phyloP scores from a whole-genome alignment of 2,329 filamentous ascomycete genomes.

The Dothistroma septosporum region DNA sequence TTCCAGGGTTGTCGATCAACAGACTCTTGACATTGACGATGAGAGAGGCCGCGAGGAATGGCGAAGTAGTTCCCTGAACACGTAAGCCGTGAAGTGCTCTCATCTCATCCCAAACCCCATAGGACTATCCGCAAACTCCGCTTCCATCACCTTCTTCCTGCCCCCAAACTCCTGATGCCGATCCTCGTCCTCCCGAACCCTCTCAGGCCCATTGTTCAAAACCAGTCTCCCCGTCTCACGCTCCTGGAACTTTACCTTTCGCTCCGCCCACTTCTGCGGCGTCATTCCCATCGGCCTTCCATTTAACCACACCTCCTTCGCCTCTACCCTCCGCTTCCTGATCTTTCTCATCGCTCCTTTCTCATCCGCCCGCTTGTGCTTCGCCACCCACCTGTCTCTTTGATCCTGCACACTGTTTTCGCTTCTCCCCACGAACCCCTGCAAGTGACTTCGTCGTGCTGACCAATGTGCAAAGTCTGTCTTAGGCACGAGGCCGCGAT shows the following conservation, averaged over 20 bases:
- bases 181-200: not conserved
- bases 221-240: not conserved
- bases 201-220: not conserved
- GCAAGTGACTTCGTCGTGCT: conserved; percentile 19
- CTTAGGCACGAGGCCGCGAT: conserved; percentile 21
- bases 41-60: no score
- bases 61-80: no score
- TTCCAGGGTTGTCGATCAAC: no score
- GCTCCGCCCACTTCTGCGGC: not conserved
- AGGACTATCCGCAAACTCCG: not conserved
- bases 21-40: no score
- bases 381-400: not conserved
- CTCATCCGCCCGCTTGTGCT: not conserved
- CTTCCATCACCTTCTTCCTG: not conserved
- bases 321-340: not conserved
- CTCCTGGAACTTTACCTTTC: not conserved
- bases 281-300: not conserved
- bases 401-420: not conserved
- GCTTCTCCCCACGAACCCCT: conserved; percentile 15
- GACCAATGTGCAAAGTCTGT: conserved; percentile 19
- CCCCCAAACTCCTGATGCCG: not conserved
- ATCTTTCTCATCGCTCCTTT: not conserved
- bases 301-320: not conserved
- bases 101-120: not conserved
- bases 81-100: no score